Percentiles rank a stretch among this genome's conserved stretches.
Conservation (phyloP, 2,329 filamentous ascomycete genomes). For the Exophiala oligosperma region DNA sequence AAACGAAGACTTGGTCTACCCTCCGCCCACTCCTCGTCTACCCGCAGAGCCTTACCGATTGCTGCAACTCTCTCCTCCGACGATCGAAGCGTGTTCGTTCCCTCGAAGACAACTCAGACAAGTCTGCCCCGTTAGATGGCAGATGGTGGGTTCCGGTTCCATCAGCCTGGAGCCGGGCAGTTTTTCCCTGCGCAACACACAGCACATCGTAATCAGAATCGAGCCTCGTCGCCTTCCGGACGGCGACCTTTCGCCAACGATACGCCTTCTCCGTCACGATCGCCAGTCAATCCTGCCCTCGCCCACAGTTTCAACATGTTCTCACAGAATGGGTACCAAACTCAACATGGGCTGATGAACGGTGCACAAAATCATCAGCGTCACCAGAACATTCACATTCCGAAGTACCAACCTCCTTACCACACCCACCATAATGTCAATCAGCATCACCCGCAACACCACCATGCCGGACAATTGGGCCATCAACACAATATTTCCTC, state of each 20-base stretch:
- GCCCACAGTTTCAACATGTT: conserved; percentile 50
- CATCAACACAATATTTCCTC: conserved; percentile 54
- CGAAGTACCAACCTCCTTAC: conserved; percentile 49
- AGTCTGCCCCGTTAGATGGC: conserved; percentile 52
- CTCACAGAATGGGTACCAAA: conserved; percentile 45
- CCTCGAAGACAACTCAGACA: not conserved
- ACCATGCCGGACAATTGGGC: conserved; percentile 39
- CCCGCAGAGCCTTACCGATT: conserved; percentile 11
- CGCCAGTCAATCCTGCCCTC: conserved; percentile 45
- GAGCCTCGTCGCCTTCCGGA: conserved; percentile 47
- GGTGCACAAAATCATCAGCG: conserved; percentile 49
- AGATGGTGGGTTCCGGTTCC: conserved; percentile 57
- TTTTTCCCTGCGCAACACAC: conserved; percentile 49
- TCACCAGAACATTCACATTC: conserved; percentile 49
- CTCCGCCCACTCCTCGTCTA: conserved; percentile 16
- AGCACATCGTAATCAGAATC: conserved; percentile 44
- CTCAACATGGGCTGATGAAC: conserved; percentile 53
- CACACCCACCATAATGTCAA: conserved; percentile 45
- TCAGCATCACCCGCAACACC: conserved; percentile 39
- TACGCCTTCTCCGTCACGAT: conserved; percentile 50
- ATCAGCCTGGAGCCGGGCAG: conserved; percentile 54
- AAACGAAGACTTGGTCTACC: conserved; percentile 46
- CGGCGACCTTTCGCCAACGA: conserved; percentile 46
- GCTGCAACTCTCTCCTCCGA: conserved; percentile 11
- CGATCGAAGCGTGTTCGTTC: conserved; percentile 1